Percentiles rank a stretch among this genome's conserved stretches.
Evolutionary conservation across 768 basidiomycete genomes (phyloP).

Genomic region (Pisolithus albus): DNA sequence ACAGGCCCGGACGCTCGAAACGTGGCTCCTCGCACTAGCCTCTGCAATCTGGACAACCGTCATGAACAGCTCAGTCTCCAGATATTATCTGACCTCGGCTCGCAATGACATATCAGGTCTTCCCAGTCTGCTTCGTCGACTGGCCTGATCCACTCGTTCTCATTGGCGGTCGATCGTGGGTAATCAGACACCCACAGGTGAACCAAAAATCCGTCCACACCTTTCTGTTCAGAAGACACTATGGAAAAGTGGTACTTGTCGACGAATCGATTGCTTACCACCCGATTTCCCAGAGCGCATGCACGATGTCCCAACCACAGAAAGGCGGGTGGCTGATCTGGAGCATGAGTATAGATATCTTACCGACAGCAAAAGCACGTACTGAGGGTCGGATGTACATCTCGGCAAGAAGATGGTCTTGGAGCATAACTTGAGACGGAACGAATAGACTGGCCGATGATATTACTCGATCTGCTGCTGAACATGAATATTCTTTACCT

Average conservation of each 20-base stretch:
- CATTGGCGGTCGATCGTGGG: slow-evolving; percentile 20
- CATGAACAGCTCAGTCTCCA: not conserved
- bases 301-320: slow-evolving; percentile 20
- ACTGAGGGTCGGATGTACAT: slow-evolving; percentile 21
- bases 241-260: not conserved
- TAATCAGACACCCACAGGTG: slow-evolving; percentile 23
- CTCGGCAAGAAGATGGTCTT: slow-evolving; percentile 34
- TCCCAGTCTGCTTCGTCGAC: slow-evolving; percentile 29
- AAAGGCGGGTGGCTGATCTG: slow-evolving; percentile 5
- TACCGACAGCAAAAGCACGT: not conserved
- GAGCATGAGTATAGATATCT: not conserved
- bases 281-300: slow-evolving; percentile 15
- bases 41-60: slow-evolving; percentile 25
- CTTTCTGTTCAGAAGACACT: slow-evolving; percentile 27
- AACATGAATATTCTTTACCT: slow-evolving; percentile 27
- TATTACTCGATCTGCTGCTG: not conserved
- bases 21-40: slow-evolving; percentile 31
- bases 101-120: slow-evolving; percentile 24
- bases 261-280: slow-evolving; percentile 10
- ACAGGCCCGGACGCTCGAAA: slow-evolving; percentile 33
- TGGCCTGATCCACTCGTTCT: slow-evolving; percentile 29
- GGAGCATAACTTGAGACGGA: slow-evolving; percentile 32
- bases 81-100: slow-evolving; percentile 29
- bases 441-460: slow-evolving; percentile 31
- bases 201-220: slow-evolving; percentile 28